These are phyloP conservation scores for Fusarium tjaetaba DNA, from an alignment of 2,329 filamentous ascomycete genomes.

Conservation along the genomic window DNA sequence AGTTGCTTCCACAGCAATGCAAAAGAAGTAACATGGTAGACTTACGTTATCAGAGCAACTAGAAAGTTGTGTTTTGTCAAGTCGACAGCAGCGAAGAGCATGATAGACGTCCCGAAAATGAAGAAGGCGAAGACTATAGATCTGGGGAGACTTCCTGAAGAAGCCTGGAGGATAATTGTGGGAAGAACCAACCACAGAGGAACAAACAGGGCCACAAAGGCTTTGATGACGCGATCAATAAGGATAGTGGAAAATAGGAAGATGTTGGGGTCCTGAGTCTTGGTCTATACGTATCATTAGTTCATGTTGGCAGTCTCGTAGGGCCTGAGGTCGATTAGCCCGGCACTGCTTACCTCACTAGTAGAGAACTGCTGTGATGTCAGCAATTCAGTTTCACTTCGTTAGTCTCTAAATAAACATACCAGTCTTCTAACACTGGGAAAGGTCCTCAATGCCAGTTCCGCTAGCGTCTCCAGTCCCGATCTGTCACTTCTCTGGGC, in stretches of 20 bases:
- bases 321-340: too few relatives aligned
- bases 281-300: background rate
- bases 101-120: background rate
- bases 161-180: background rate
- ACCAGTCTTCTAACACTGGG: background rate
- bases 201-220: background rate
- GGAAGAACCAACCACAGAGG: background rate
- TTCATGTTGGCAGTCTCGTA: too few relatives aligned
- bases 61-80: background rate
- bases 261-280: background rate
- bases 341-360: background rate
- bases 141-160: background rate
- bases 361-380: background rate
- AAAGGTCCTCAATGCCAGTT: background rate
- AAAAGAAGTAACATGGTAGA: background rate
- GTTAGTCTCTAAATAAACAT: background rate
- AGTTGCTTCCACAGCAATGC: too few relatives aligned
- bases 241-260: background rate
- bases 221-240: background rate
- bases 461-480: background rate
- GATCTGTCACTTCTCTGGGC: background rate
- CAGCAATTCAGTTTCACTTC: background rate
- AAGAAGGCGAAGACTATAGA: background rate
- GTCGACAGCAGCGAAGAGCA: background rate
- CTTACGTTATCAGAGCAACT: background rate